phyloP scores from a whole-genome alignment of 2,329 filamentous ascomycete genomes.

The Arthrobotrys sinensis region DNA sequence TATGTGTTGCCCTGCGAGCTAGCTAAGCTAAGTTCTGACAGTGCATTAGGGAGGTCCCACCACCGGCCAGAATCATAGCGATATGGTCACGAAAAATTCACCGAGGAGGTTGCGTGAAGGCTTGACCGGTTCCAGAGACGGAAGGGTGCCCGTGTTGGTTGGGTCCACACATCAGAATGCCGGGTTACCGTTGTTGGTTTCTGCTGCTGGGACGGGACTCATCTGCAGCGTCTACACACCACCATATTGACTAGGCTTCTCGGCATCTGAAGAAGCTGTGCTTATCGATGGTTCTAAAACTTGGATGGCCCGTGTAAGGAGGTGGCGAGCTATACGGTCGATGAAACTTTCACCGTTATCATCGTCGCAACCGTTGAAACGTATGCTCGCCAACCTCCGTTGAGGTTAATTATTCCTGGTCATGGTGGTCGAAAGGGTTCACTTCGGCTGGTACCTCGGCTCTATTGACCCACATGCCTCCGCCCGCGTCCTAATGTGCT shows the following conservation, averaged over 20 bases:
- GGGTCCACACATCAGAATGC: slow-evolving; percentile 32
- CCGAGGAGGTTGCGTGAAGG: slow-evolving; percentile 25
- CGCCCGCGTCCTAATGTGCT: slow-evolving; percentile 24
- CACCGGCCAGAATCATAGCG: slow-evolving; percentile 24
- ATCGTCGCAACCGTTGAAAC: slow-evolving; percentile 34
- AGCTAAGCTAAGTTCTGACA: slow-evolving; percentile 1
- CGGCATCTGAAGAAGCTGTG: slow-evolving; percentile 44
- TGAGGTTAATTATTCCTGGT: slow-evolving; percentile 3
- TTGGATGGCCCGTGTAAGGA: slow-evolving; percentile 15
- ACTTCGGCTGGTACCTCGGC: slow-evolving; percentile 51
- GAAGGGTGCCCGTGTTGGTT: slow-evolving; percentile 47
- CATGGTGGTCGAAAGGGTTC: slow-evolving; percentile 9
- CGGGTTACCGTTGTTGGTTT: slow-evolving; percentile 35
- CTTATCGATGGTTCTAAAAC: slow-evolving; percentile 31
- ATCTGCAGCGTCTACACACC: slow-evolving; percentile 44
- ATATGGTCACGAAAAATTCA: slow-evolving; percentile 47
- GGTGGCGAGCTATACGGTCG: slow-evolving; percentile 6
- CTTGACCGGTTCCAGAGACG: slow-evolving; percentile 31
- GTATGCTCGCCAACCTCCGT: not conserved
- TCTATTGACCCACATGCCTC: slow-evolving; percentile 51
- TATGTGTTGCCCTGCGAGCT: slow-evolving; percentile 50
- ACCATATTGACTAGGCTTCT: slow-evolving; percentile 23
- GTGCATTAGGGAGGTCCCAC: slow-evolving; percentile 32
- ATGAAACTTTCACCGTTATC: slow-evolving; percentile 24
- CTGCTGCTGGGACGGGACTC: slow-evolving; percentile 41